Base-by-base conservation (phyloP, 2,329 filamentous ascomycete genomes). In the Trichoderma oligosporum region DNA sequence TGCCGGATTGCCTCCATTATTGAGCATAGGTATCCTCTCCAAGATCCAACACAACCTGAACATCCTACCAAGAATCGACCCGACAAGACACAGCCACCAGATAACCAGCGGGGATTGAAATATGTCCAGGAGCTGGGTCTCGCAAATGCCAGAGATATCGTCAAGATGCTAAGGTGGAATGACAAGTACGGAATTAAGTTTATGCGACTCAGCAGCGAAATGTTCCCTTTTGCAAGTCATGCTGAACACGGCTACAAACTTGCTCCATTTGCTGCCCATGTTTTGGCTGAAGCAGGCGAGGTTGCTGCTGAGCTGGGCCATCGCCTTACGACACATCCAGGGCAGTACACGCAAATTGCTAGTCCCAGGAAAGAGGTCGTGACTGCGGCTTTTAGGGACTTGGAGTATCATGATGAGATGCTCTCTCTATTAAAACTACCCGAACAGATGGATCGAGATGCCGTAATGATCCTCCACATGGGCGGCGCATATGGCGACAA, bases 171-270 rank as follows among this genome's bases (percentile, higher is more conserved):
- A 7, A 82, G 84, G 1, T 97, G 93, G 93, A 97, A 97, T 67
- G 87, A 95, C 62, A 88, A 84, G 63, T 97, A 93, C 62, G 86
- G 87, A 36, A 97, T 97, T 73, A 92, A 85, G 64, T 97, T 97
- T 70, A 84, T 97, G 82, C 84, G 93, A 1, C 77, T 97, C 18
- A 96, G 90, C 64, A 96, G 90, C 55, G 93, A 97, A 65, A 97
- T 97, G 89, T 97, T 97, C 62, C 93, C 93, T 0, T 97, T 97
- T 70, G 93, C 93, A 1, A 95, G 89, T 62, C 93, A 97, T 66
- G 81, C 82, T 22, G 87, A 90, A 61, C 87, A 96, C 63, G 93
- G 92, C 0, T 97, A 97, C 71, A 87, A 84, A 63, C 78, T 97
- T 11, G 86, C 85, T 0, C 87, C 89, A 0, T 97, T 97, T 69